These are phyloP conservation scores for Penicillium crystallinum DNA, from an alignment of 495 filamentous ascomycete genomes.

Conservation along the genomic window DNA sequence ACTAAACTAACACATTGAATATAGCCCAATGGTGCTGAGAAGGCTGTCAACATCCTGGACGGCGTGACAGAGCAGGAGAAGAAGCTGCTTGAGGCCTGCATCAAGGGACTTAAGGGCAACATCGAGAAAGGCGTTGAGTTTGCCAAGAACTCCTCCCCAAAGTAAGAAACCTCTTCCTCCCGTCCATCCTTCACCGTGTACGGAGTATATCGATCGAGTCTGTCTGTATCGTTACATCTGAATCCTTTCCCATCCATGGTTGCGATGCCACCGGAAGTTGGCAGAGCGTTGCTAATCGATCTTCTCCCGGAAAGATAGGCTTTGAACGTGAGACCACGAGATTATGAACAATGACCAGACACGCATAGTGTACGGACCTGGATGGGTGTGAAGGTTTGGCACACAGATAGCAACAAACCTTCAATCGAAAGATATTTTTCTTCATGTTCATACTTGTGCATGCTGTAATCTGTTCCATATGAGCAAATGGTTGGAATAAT, in stretches of 20 bases:
- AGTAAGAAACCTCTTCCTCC: constrained; percentile 48
- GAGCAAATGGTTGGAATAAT: not conserved
- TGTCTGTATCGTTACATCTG: no score
- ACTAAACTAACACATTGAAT: constrained; percentile 15
- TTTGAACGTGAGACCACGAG: constrained; percentile 34
- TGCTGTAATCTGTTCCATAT: not conserved
- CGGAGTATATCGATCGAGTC: not conserved
- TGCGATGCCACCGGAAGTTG: constrained; percentile 1
- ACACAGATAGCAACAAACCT: constrained; percentile 9
- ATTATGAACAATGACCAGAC: constrained; percentile 26
- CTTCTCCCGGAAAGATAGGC: constrained; percentile 42
- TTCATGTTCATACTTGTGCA: constrained; percentile 6
- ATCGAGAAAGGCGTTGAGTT: constrained; percentile 92
- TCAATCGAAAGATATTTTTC: constrained; percentile 16
- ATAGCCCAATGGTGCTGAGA: constrained; percentile 76
- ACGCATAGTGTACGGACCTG: constrained; percentile 3
- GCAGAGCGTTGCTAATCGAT: constrained; percentile 39
- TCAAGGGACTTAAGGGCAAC: constrained; percentile 78
- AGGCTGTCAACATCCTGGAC: constrained; percentile 71
- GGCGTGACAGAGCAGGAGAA: constrained; percentile 76
- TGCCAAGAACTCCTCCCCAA: constrained; percentile 73
- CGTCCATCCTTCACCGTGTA: constrained; percentile 9
- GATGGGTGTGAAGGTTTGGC: not conserved
- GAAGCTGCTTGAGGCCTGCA: constrained; percentile 69
- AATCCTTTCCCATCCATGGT: not conserved